Conservation (phyloP, 768 basidiomycete species). For the Lentinus tigrinus region DNA sequence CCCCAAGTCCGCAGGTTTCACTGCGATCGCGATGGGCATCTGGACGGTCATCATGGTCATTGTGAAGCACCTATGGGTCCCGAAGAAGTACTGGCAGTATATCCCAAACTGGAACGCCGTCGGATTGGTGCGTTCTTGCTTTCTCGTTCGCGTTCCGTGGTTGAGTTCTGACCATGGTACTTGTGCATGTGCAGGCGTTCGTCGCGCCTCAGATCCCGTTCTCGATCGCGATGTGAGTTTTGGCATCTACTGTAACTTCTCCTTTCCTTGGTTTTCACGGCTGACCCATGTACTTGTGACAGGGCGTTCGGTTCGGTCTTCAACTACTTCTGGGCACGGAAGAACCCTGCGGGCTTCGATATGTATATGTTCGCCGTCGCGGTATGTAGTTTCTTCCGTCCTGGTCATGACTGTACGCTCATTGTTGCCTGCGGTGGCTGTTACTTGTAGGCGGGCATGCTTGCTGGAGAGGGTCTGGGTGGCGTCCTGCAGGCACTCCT, state of each 20-base stretch:
- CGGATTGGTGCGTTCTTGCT: slow-evolving; percentile 12
- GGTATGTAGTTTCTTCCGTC: too few species aligned
- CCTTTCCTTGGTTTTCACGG: too few species aligned
- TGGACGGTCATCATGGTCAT: slow-evolving; percentile 8
- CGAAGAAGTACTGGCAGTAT: slow-evolving; percentile 20
- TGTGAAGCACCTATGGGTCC: slow-evolving; percentile 21
- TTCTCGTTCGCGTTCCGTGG: too few species aligned
- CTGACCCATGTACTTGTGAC: background rate
- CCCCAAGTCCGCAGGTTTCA: slow-evolving; percentile 18
- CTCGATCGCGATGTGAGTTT: slow-evolving; percentile 23
- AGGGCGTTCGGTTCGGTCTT: slow-evolving; percentile 44
- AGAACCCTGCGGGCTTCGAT: slow-evolving; percentile 37
- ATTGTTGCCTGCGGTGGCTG: too few species aligned
- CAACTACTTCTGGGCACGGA: slow-evolving; percentile 48
- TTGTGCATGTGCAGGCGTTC: too few species aligned
- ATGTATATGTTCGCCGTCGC: slow-evolving; percentile 37
- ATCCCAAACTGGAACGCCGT: slow-evolving; percentile 26
- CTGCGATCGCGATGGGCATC: slow-evolving; percentile 21
- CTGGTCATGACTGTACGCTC: too few species aligned
- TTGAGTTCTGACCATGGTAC: too few species aligned
- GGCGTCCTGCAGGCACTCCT: slow-evolving; percentile 59
- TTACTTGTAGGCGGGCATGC: slow-evolving; percentile 40
- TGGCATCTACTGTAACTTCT: too few species aligned
- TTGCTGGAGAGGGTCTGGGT: slow-evolving; percentile 51
- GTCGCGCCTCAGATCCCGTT: slow-evolving; percentile 21